phyloP scores from a whole-genome alignment of 257 asterid species.

The Coffea eugenioides region DNA sequence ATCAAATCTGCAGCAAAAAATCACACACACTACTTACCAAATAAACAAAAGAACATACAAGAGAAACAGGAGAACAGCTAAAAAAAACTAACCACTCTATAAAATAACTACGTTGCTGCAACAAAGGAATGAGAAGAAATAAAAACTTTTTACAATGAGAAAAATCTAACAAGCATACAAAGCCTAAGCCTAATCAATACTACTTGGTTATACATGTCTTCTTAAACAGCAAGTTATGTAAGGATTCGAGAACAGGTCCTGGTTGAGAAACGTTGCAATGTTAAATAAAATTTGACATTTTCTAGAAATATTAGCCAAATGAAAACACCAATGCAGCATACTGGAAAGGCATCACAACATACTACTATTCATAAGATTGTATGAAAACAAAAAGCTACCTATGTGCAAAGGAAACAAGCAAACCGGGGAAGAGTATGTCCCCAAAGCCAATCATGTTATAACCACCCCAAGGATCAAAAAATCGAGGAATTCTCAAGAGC shows the following conservation, averaged over 20 bases:
- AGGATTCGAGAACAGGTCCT: not conserved
- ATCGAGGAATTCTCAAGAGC: constrained; percentile 93
- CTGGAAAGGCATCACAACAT: not conserved
- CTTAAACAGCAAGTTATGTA: not conserved
- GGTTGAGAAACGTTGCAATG: not conserved
- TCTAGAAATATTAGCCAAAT: not conserved
- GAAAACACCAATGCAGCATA: not conserved
- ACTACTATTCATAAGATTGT: constrained; percentile 6
- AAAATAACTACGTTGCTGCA: not conserved
- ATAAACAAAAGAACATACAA: not conserved
- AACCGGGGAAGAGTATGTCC: constrained; percentile 90
- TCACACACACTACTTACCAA: not conserved
- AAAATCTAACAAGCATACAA: not conserved
- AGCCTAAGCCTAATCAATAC: not conserved
- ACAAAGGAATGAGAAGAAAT: not conserved
- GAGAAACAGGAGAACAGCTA: not conserved
- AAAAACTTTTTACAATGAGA: not conserved
- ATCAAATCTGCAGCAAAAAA: constrained; percentile 66
- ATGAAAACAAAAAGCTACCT: constrained; percentile 46
- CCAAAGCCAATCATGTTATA: constrained; percentile 98
- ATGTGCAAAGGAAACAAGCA: constrained; percentile 76
- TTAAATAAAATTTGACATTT: not conserved
- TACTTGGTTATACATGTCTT: not conserved
- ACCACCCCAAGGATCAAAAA: constrained; percentile 88
- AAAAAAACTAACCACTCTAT: not conserved